Evolutionary conservation across 352 stramenopile species (phyloP).

Genomic region (Phytophthora parvispora): DNA sequence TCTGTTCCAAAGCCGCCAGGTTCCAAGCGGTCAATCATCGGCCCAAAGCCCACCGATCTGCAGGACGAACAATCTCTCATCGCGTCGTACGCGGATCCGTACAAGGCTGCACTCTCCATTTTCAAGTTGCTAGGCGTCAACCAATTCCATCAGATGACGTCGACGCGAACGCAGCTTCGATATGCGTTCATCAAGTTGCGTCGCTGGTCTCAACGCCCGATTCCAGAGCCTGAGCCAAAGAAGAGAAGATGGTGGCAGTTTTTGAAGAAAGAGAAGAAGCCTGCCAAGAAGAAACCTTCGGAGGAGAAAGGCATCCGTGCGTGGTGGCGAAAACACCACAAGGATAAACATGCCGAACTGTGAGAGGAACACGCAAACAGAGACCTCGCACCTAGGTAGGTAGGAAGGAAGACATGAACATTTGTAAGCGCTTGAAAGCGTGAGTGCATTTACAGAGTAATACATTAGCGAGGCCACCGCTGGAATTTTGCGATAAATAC

Average conservation of each 20-base stretch:
- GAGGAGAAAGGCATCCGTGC: constrained; percentile 26
- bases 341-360: constrained; percentile 30
- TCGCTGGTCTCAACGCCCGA: constrained; percentile 46
- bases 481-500: constrained; percentile 38
- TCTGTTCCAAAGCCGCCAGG: constrained; percentile 25
- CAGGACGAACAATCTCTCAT: constrained; percentile 47
- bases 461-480: constrained; percentile 34
- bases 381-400: not conserved
- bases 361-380: too few species aligned
- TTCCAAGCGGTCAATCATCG: constrained; percentile 47
- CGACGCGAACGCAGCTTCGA: constrained; percentile 59
- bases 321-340: constrained; percentile 31
- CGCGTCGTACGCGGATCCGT: constrained; percentile 78
- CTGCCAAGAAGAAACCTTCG: constrained; percentile 5
- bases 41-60: constrained; percentile 44
- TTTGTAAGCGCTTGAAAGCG: too few species aligned
- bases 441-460: constrained; percentile 40
- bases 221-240: constrained; percentile 15
- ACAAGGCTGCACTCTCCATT: constrained; percentile 78
- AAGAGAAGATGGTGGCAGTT: constrained; percentile 40
- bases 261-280: constrained; percentile 21
- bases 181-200: constrained; percentile 74
- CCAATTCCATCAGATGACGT: constrained; percentile 78
- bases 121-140: constrained; percentile 79
- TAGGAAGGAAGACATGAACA: too few species aligned